These are phyloP conservation scores for Diplocarpon mali DNA, from an alignment of 2,329 filamentous ascomycete species.

Conservation along the genomic window DNA sequence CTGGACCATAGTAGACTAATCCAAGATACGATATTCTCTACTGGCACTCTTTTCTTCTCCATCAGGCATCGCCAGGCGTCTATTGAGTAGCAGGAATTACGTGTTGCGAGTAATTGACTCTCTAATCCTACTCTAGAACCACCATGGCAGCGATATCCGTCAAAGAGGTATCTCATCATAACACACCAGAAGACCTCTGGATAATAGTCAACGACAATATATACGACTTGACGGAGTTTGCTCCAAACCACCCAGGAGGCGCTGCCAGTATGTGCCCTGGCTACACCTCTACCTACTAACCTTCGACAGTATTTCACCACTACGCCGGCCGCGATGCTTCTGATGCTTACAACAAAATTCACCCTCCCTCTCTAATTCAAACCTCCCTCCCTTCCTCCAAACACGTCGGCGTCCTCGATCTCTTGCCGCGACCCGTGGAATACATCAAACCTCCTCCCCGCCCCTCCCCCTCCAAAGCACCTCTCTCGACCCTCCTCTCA, in stretches of 20 bases:
- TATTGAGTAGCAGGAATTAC: too few relatives aligned
- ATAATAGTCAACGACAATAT: constrained; percentile 57
- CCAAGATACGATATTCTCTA: too few relatives aligned
- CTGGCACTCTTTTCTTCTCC: too few relatives aligned
- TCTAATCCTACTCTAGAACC: too few relatives aligned
- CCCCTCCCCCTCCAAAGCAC: constrained; percentile 22
- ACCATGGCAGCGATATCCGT: constrained; percentile 26
- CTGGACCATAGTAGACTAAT: too few relatives aligned
- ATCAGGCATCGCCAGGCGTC: too few relatives aligned
- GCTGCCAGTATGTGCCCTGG: constrained; percentile 34
- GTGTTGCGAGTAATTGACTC: too few relatives aligned
- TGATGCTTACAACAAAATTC: constrained; percentile 39
- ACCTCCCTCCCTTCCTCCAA: constrained; percentile 33
- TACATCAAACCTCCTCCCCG: constrained; percentile 33
- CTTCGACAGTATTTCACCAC: constrained; percentile 33
- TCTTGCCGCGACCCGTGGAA: constrained; percentile 35
- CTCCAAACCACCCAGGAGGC: constrained; percentile 51
- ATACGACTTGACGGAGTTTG: constrained; percentile 57
- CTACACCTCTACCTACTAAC: not conserved
- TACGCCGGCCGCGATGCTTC: constrained; percentile 45
- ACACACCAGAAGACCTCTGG: constrained; percentile 44
- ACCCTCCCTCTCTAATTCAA: constrained; percentile 37
- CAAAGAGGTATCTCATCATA: constrained; percentile 38
- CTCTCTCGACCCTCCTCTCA: constrained; percentile 44
- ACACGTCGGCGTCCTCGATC: constrained; percentile 38